Evolutionary conservation across 2,329 filamentous ascomycete species (phyloP).

Genomic region (Fonsecaea nubica): DNA sequence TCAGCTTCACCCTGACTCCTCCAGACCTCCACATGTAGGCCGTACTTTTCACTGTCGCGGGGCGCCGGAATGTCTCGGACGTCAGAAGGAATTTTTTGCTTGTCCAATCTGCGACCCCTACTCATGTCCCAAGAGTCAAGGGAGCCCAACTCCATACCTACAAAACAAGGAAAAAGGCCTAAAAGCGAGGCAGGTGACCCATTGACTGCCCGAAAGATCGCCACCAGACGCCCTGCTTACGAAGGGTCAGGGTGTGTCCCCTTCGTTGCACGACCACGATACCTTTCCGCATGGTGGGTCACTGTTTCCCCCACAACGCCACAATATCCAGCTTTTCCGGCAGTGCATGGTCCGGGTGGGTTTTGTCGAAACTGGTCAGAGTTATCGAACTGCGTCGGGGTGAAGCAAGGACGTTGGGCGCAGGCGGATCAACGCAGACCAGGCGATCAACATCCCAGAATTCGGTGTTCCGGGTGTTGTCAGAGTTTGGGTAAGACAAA

Average conservation of each 20-base stretch:
- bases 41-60: not conserved
- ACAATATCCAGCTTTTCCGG: not conserved
- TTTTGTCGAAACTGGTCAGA: not conserved
- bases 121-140: not conserved
- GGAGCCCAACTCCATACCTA: not conserved
- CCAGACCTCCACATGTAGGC: not conserved
- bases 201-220: not conserved
- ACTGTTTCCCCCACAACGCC: not conserved
- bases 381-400: constrained; percentile 2
- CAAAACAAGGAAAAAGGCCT: not conserved
- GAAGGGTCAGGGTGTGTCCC: not conserved
- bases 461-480: not conserved
- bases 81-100: not conserved
- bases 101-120: constrained; percentile 1
- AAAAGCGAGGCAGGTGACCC: not conserved
- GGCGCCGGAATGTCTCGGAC: not conserved
- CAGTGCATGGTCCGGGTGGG: not conserved
- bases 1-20: not conserved
- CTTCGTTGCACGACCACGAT: not conserved
- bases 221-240: constrained; percentile 7
- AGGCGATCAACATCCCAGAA: constrained; percentile 1
- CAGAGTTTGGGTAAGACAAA: not conserved
- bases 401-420: constrained; percentile 7
- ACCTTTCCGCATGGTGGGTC: not conserved
- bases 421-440: not conserved